Evolutionary conservation across 192 early-diverging fungal genomes (phyloP).

Genomic region (Coemansia sp.): DNA sequence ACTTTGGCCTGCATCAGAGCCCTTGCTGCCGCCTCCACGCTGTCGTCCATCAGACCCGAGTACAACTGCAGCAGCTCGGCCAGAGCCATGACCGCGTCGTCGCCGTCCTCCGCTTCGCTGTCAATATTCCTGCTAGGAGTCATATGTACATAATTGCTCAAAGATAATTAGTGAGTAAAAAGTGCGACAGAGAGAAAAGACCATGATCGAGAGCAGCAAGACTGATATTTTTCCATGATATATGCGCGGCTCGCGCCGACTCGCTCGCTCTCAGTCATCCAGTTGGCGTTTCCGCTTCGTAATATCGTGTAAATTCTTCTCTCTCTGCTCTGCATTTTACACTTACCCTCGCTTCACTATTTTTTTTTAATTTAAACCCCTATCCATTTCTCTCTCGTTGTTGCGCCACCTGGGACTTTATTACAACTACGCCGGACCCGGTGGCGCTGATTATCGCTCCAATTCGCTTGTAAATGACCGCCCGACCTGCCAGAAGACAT

Average conservation of each 20-base stretch:
- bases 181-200: background rate
- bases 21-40: slow-evolving; percentile 44
- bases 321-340: background rate
- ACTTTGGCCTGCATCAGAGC: slow-evolving; percentile 46
- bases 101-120: background rate
- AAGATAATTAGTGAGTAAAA: background rate
- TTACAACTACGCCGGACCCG: background rate
- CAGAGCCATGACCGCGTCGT: slow-evolving; percentile 13
- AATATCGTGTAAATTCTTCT: background rate
- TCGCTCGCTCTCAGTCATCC: slow-evolving; percentile 6
- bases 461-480: slow-evolving; percentile 25
- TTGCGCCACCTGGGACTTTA: slow-evolving; percentile 6
- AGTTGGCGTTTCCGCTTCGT: background rate
- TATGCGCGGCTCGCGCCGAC: background rate
- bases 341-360: background rate
- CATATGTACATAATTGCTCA: slow-evolving; percentile 4
- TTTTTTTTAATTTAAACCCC: background rate
- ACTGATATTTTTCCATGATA: no score
- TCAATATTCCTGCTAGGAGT: slow-evolving; percentile 5
- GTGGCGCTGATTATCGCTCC: background rate
- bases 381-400: background rate
- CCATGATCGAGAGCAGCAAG: no score
- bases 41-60: slow-evolving; percentile 39
- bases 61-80: slow-evolving; percentile 44
- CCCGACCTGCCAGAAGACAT: slow-evolving; percentile 42